phyloP scores from a whole-genome alignment of 2,329 filamentous ascomycete species.

The Fonsecaea pugnacius region DNA sequence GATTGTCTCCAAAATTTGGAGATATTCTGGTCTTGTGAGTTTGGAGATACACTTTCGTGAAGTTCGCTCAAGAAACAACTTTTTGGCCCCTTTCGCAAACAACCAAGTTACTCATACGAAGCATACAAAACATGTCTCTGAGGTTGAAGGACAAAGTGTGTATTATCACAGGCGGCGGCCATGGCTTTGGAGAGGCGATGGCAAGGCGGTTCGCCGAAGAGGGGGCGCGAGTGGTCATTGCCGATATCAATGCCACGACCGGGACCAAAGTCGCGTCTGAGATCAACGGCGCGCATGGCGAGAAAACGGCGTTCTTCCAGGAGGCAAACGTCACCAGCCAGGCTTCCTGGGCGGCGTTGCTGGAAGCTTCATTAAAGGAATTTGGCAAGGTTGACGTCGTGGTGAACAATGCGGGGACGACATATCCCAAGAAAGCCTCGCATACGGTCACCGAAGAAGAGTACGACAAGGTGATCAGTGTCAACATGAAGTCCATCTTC shows the following conservation, averaged over 20 bases:
- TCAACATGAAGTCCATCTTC: slow-evolving; percentile 43
- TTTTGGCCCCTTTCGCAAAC: not conserved
- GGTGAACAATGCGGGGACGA: slow-evolving; percentile 78
- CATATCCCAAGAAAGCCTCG: slow-evolving; percentile 37
- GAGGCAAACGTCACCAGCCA: slow-evolving; percentile 38
- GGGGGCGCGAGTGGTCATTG: slow-evolving; percentile 80
- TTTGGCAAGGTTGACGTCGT: slow-evolving; percentile 84
- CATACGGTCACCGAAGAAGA: slow-evolving; percentile 39
- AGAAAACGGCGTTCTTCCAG: slow-evolving; percentile 37
- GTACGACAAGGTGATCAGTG: slow-evolving; percentile 42
- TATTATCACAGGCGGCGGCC: slow-evolving; percentile 42
- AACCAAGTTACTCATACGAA: not conserved
- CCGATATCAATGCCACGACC: slow-evolving; percentile 83
- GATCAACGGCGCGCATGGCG: slow-evolving; percentile 62
- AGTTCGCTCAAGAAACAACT: not conserved
- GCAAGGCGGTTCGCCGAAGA: slow-evolving; percentile 72
- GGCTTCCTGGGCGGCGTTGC: slow-evolving; percentile 37
- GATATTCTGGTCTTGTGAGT: not conserved
- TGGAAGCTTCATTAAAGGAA: slow-evolving; percentile 34
- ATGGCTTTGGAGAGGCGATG: slow-evolving; percentile 50
- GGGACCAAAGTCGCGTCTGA: slow-evolving; percentile 66
- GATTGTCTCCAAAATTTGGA: not conserved
- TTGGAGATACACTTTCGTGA: not conserved
- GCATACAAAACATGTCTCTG: not conserved
- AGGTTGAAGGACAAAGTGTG: slow-evolving; percentile 16